Evolutionary conservation across 1,284 basidiomycete genomes (phyloP), one percentile per base, ranked within the genome.

Genomic region (Leccinum fallax): DNA sequence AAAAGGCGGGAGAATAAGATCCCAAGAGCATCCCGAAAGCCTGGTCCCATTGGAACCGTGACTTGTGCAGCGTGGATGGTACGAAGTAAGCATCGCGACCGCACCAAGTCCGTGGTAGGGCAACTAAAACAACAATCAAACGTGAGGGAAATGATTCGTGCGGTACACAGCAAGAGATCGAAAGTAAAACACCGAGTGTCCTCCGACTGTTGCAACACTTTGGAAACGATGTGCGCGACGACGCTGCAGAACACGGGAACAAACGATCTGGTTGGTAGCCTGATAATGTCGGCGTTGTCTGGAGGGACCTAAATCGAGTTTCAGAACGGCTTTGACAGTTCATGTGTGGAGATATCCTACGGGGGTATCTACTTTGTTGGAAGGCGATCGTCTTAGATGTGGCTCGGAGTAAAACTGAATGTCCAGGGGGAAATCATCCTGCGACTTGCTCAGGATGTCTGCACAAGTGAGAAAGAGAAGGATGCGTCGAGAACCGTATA

Each of bases 71-170:
- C 66, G n/a, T 68, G 65, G 11, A 83, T 66, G 3, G 83, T 67
- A 26, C 77, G 78, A 53, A 77, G 66, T 24, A 86, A 65, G 13
- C 79, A 74, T 28, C 77, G 73, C 4, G 75, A 74, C 51, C 84
- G 79, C 36, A 75, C 71, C 16, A 64, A 57, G 10, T 76, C 66
- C 0, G 78, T 70, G 2, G 77, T 76, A 5, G 71, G 64, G 65
- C 78, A 83, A 43, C 71, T 83, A 48, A 82, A 67, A 62, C 80
- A 81, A 63, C 78, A 80, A 55, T 84, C 74, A 63, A 85, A 83
- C n/a, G 78, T 71, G 40, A 74, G 68, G 32, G 77, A 73, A n/a
- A 78, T 65, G 6, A 79, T 66, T 53, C 80, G 79, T 9, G 79
- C 71, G 3, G 79, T 70, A 32, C 74, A 76, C 32, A 79, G 78